Evolutionary conservation across 2,329 filamentous ascomycete genomes (phyloP).

Genomic region (Colletotrichum aenigma): DNA sequence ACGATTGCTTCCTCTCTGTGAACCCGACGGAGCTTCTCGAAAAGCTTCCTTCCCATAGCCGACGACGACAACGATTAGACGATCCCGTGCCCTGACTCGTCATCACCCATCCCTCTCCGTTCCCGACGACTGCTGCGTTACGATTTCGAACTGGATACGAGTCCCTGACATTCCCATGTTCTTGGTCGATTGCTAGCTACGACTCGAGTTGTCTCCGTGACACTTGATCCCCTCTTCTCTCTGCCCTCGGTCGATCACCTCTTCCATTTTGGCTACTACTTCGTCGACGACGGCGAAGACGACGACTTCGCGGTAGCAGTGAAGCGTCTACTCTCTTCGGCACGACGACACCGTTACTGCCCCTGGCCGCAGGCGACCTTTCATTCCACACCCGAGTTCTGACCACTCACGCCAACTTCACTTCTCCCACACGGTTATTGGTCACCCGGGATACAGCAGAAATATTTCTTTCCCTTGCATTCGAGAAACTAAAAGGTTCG

Average conservation of each 20-base stretch:
- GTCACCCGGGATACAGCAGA: not conserved
- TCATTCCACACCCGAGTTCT: constrained; percentile 44
- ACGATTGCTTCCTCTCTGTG: constrained; percentile 8
- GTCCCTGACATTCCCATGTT: constrained; percentile 32
- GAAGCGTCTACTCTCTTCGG: constrained; percentile 39
- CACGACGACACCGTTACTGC: constrained; percentile 42
- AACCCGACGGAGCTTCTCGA: not conserved
- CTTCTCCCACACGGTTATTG: constrained; percentile 15
- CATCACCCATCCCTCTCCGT: not conserved
- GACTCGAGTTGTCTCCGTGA: constrained; percentile 35
- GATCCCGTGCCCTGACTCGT: not conserved
- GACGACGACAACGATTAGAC: constrained; percentile 7
- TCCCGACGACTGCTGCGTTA: not conserved
- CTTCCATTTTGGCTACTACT: constrained; percentile 5
- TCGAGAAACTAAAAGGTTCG: constrained; percentile 14
- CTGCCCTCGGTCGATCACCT: constrained; percentile 21
- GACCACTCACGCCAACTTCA: constrained; percentile 21
- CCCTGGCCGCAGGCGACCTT: constrained; percentile 64
- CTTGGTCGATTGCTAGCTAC: constrained; percentile 29
- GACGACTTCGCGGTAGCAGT: constrained; percentile 50
- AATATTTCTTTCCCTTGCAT: not conserved
- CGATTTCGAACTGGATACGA: constrained; percentile 14
- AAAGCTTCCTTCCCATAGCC: not conserved
- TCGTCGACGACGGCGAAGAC: constrained; percentile 7
- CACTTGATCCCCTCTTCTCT: constrained; percentile 29